phyloP scores from a whole-genome alignment of 805 yeast genomes.

The Wickerhamomyces kurtzmanii region DNA sequence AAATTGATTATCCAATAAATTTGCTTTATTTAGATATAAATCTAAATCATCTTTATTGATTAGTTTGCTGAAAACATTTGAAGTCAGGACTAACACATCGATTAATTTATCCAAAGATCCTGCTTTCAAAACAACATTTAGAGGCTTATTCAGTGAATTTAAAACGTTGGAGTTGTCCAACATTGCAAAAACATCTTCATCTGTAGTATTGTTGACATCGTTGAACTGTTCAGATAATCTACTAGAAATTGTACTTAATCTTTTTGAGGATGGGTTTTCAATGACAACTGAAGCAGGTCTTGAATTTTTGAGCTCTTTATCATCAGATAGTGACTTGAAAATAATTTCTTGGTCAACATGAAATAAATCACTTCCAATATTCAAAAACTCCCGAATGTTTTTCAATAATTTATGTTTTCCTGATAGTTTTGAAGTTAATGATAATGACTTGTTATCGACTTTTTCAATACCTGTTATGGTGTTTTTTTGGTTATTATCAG shows the following conservation, averaged over 20 bases:
- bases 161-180: conserved; percentile 16
- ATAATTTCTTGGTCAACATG: conserved; percentile 46
- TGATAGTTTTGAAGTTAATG: conserved; percentile 13
- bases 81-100: conserved; percentile 71
- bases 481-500: conserved; percentile 7
- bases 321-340: conserved; percentile 43
- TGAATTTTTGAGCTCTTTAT: conserved; percentile 18
- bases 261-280: conserved; percentile 32
- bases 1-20: conserved; percentile 26
- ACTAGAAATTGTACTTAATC: conserved; percentile 27
- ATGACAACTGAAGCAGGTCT: conserved; percentile 37
- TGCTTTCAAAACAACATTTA: conserved; percentile 45
- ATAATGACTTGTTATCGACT: conserved; percentile 26
- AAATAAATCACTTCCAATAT: conserved; percentile 47
- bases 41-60: conserved; percentile 34
- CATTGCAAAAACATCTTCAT: conserved; percentile 21
- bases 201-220: conserved; percentile 19
- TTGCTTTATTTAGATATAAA: conserved; percentile 22
- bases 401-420: conserved; percentile 41
- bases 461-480: conserved; percentile 35
- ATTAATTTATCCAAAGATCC: conserved; percentile 70
- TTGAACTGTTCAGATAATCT: conserved; percentile 10
- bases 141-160: conserved; percentile 17
- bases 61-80: conserved; percentile 40
- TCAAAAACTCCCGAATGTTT: conserved; percentile 53